These are phyloP conservation scores for Fomitopsis pulvina DNA, from an alignment of 768 basidiomycete genomes.

Conservation along the genomic window DNA sequence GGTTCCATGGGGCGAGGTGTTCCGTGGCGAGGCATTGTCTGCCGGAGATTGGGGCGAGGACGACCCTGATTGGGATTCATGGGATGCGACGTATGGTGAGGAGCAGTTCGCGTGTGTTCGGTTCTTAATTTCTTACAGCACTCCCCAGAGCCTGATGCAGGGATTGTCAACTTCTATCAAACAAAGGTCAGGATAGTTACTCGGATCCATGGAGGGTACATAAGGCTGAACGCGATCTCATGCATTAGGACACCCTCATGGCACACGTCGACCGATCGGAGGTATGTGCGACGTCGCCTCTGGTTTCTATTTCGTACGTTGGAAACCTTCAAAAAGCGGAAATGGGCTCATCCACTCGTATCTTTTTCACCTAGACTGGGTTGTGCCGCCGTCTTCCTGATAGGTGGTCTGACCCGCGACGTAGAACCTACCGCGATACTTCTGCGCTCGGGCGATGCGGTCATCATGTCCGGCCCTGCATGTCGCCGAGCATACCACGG, in stretches of 20 bases:
- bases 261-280: constrained; percentile 98
- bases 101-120: not conserved
- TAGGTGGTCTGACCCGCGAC: constrained; percentile 79
- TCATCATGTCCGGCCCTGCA: constrained; percentile 87
- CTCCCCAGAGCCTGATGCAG: constrained; percentile 81
- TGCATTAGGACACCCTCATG: constrained; percentile 78
- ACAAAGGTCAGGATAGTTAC: constrained; percentile 39
- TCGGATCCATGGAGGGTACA: not conserved
- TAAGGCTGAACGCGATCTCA: not conserved
- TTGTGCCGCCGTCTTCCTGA: constrained; percentile 83
- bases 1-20: constrained; percentile 71
- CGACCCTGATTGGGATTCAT: constrained; percentile 61
- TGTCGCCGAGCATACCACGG: constrained; percentile 92
- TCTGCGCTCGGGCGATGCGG: constrained; percentile 83
- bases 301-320: constrained; percentile 89
- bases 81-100: constrained; percentile 76
- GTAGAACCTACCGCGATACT: constrained; percentile 73
- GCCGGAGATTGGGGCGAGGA: constrained; percentile 45
- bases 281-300: constrained; percentile 83
- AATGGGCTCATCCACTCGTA: not conserved
- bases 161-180: constrained; percentile 96
- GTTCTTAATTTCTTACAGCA: not conserved
- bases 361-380: constrained; percentile 55
- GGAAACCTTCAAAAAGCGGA: not conserved
- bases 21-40: constrained; percentile 23